A percentile compares a stretch with the other conserved stretches of the same genome.
Evolutionary conservation across 192 early-diverging fungal genomes (phyloP).

Genomic region (Coemansia sp.): DNA sequence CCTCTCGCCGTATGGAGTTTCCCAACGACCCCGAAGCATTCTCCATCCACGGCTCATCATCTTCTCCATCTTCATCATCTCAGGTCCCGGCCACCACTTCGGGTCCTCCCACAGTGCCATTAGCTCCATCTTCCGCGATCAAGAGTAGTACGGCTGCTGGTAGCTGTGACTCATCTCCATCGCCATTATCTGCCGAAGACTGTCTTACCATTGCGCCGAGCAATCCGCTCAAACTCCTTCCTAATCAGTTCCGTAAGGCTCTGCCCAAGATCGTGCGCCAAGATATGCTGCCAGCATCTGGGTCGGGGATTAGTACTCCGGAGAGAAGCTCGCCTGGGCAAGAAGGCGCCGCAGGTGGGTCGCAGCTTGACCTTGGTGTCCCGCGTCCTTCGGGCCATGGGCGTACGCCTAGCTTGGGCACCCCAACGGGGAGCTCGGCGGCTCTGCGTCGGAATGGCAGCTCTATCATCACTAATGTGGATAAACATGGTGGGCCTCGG

Average conservation of each 20-base stretch:
- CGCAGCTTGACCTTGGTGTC: constrained; percentile 39
- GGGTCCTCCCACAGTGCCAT: not conserved
- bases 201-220: constrained; percentile 46
- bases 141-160: constrained; percentile 1
- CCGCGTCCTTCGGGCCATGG: constrained; percentile 36
- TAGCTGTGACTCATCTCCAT: not conserved
- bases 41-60: constrained; percentile 40
- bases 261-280: constrained; percentile 24
- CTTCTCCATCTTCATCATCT: constrained; percentile 16
- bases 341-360: not conserved
- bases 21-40: constrained; percentile 46
- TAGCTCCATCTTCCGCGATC: not conserved
- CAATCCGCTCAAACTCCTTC: constrained; percentile 37
- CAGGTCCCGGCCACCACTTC: not conserved
- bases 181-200: constrained; percentile 31
- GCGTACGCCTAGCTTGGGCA: constrained; percentile 46
- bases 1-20: constrained; percentile 28
- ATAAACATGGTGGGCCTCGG: constrained; percentile 55
- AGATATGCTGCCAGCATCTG: constrained; percentile 48
- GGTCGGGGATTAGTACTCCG: constrained; percentile 43
- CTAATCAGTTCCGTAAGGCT: constrained; percentile 11
- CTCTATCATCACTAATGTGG: constrained; percentile 53
- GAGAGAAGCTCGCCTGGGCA: constrained; percentile 23
- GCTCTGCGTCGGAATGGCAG: constrained; percentile 46
- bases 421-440: constrained; percentile 23